Conservation (phyloP, 495 filamentous ascomycete species). For the Penicillium canariense region DNA sequence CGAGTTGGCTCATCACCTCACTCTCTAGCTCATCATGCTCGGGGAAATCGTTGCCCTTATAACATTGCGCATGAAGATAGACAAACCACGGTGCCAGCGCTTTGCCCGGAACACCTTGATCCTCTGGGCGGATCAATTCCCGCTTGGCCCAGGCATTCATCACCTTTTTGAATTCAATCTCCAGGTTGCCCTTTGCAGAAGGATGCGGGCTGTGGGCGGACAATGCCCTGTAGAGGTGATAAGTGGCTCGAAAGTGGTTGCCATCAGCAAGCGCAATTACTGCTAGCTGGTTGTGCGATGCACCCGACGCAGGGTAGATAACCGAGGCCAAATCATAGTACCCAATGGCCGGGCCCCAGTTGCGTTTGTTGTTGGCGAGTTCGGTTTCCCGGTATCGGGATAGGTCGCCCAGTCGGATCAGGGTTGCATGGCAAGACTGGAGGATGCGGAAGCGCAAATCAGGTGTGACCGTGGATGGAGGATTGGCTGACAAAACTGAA, state of each 20-base stretch:
- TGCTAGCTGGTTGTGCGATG: slow-evolving; percentile 83
- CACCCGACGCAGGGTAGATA: slow-evolving; percentile 74
- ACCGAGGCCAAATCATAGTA: slow-evolving; percentile 82
- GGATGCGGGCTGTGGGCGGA: slow-evolving; percentile 71
- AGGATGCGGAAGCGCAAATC: slow-evolving; percentile 57
- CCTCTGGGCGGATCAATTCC: slow-evolving; percentile 53
- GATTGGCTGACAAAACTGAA: slow-evolving; percentile 37
- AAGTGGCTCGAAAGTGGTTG: slow-evolving; percentile 78
- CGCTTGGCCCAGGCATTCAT: slow-evolving; percentile 57
- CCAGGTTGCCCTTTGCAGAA: slow-evolving; percentile 68
- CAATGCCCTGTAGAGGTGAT: slow-evolving; percentile 83
- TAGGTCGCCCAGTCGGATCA: slow-evolving; percentile 86
- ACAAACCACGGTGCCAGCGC: slow-evolving; percentile 78
- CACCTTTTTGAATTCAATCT: slow-evolving; percentile 75
- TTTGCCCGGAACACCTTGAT: slow-evolving; percentile 48
- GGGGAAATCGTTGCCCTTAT: slow-evolving; percentile 64
- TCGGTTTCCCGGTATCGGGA: slow-evolving; percentile 84
- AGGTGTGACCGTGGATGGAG: slow-evolving; percentile 40
- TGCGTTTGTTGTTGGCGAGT: slow-evolving; percentile 58
- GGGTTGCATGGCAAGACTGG: slow-evolving; percentile 74
- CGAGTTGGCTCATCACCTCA: slow-evolving; percentile 76
- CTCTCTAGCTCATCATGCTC: slow-evolving; percentile 82
- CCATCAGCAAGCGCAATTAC: slow-evolving; percentile 74
- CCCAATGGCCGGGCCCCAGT: slow-evolving; percentile 76
- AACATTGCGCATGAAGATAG: slow-evolving; percentile 82